Evolutionary conservation across 1,139 yeast species (phyloP), one percentile per base, ranked within the genome.

Genomic region (Suhomyces atakaporum): DNA sequence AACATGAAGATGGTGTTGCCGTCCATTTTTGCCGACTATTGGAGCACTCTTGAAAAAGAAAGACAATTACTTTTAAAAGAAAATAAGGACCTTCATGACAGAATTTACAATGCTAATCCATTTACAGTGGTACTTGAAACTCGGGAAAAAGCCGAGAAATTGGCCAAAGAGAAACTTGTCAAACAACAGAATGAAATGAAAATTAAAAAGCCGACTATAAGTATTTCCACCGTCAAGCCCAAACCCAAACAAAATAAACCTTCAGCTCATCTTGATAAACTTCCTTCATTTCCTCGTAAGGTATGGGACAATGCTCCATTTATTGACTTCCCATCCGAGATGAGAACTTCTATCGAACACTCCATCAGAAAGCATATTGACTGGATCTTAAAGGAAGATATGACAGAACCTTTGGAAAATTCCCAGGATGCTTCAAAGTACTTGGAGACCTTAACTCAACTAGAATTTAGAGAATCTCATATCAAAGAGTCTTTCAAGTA

Each of bases 1-100:
- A 89, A 87, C 54, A 62, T 90, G 63, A 87, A 85, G 48, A 82
- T 89, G 89, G 82, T 88, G 50, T 69, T 92, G 16, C 97, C 97
- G 0, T 78, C 83, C 4, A 79, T 84, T 20, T 96, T 88, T 55
- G 79, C 87, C 45, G 77, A 77, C 34, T 69, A 87, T 27, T 92
- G 97, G 97, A 60, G 70, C 13, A 79, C 75, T 25, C 62, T 92
- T 40, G 96, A 86, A 40, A 68, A 63, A 5, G 77, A 73, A 38
- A 67, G 92, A 29, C 64, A 71, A 42, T 54, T 57, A 33, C 40
- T 78, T 16, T 48, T 68, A 26, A 75, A 70, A 42, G 60, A 58
- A n/a, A 68, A 77, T 51, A 70, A 75, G 18, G 47, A 45, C 1
- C 67, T 63, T 26, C 85, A 82, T 42, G 74, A 73, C 45, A 54